Evolutionary conservation across 2,329 filamentous ascomycete species (phyloP).

Genomic region (Penicillium palitans): DNA sequence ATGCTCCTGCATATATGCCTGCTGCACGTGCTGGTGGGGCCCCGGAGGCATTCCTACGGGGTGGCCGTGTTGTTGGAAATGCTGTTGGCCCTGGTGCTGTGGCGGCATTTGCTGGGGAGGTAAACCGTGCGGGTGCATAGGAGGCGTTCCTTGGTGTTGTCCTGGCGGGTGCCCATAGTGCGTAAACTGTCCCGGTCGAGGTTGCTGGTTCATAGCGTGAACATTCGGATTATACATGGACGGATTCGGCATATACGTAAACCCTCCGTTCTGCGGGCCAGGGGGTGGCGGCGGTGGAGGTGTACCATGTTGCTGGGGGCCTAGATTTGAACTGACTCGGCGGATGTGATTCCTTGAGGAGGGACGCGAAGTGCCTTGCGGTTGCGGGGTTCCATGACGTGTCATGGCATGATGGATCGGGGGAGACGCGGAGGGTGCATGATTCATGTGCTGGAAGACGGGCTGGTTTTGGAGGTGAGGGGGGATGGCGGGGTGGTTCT

Average conservation of each 20-base stretch:
- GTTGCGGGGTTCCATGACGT: slow-evolving; percentile 79
- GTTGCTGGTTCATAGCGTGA: slow-evolving; percentile 49
- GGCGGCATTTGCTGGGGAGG: slow-evolving; percentile 33
- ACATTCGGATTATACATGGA: slow-evolving; percentile 76
- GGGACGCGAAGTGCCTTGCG: slow-evolving; percentile 71
- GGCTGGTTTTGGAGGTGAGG: slow-evolving; percentile 68
- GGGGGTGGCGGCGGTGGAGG: slow-evolving; percentile 60
- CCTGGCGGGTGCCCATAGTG: slow-evolving; percentile 46
- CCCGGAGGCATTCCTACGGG: slow-evolving; percentile 34
- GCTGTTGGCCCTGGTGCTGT: slow-evolving; percentile 45
- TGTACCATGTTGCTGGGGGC: slow-evolving; percentile 63
- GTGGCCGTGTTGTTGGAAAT: slow-evolving; percentile 43
- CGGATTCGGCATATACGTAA: slow-evolving; percentile 81
- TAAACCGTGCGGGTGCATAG: slow-evolving; percentile 25
- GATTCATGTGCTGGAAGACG: slow-evolving; percentile 76
- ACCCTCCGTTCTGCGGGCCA: slow-evolving; percentile 63
- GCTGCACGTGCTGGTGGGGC: slow-evolving; percentile 57
- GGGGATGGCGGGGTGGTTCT: slow-evolving; percentile 62
- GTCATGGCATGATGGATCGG: slow-evolving; percentile 77
- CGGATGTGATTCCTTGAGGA: slow-evolving; percentile 78
- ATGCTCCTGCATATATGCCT: slow-evolving; percentile 74
- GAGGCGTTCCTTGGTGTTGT: slow-evolving; percentile 36
- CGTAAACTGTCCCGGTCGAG: slow-evolving; percentile 46
- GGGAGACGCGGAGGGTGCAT: slow-evolving; percentile 84
- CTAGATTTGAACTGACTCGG: slow-evolving; percentile 72